Base-by-base conservation (phyloP, 225 moss, liverwort and hornwort species). In the Pseudisothecium myosuroides region DNA sequence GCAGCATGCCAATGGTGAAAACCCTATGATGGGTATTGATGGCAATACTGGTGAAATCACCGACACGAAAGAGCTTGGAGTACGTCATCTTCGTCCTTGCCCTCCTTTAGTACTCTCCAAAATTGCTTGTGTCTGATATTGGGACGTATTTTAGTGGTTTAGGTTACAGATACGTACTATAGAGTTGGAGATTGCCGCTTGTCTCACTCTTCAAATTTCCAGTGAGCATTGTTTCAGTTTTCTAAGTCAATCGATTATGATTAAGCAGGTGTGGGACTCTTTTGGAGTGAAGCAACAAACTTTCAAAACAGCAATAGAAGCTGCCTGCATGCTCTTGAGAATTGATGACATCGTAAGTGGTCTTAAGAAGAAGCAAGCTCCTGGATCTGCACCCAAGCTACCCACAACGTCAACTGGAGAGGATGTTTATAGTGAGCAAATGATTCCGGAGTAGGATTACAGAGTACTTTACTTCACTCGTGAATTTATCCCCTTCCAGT, bases 321-420 rank as follows among this genome's bases (percentile, higher is more conserved):
- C 96, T 73, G 96, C 98, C 29, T 98, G 95, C 80, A 96, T 98
- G 96, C 90, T 98, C 36, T 89, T 98, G 78, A 97, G 98, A 95
- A 96, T 98, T 87, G 98, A 98, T 89, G 96, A 98, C 89, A 96
- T 98, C 63, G 95, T 96, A 18, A 98, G 96, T 83, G 98, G 98
- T 81, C 93, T 98, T 74, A 98, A 98, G 95, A 98, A 98, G 92
- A 97, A 98, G 93, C 93, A 96, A 93, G 92, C 93, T 73, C 90
- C 93, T 71, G 95, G 93, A 82, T 89, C 95, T 72, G 94, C 89
- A 60, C 95, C 96, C 36, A 92, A 94, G 88, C 94, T 94, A 89
- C 96, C 96, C 45, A 88, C 88, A 88, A 91, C 93, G 81, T 91
- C 95, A 59, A 93, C 96, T 47, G 98, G 96, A 65, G 98, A 94